Base-by-base conservation (phyloP, 2,329 filamentous ascomycete species). In the Canariomyces notabilis region DNA sequence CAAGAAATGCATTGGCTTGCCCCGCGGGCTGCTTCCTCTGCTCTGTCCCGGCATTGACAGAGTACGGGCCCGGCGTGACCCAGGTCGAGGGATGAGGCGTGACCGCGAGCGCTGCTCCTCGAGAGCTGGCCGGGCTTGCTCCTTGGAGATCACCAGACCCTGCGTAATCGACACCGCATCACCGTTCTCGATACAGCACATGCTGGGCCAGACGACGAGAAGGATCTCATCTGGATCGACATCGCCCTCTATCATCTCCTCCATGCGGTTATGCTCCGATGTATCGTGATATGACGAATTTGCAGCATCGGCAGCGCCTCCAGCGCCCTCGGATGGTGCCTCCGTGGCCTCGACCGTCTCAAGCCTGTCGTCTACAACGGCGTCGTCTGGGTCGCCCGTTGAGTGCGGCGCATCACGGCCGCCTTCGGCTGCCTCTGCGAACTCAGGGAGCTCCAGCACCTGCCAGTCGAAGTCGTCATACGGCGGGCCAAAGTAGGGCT, bases 381-480 rank as follows among this genome's bases (percentile, higher is more conserved):
- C 44, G 12, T 38, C 43, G 4, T 38, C 15, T 40, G 14, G 3
- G 6, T 39, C 38, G 15, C 34, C 45, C 34, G 38, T 7, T 11
- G 39, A 36, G 23, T 37, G 19, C 29, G 43, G 35, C 26, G 49
- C 41, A 6, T 38, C 31, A 6, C 37, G 37, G 1, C 54, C 48
- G 15, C 29, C 46, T 23, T 52, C 51, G 14, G 48, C 49, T 2
- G 49, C 52, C 44, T 54, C 51, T n/a, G 51, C 51, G 12, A 64
- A 59, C 45, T 62, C 61, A 15, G 60, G 58, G 41, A 65, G 56
- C 44, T 63, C 62, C 33, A 65, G 49, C 4, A 61, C 58, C 53
- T 65, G 62, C 63, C 62, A 65, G 51, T 64, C 63, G 23, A 59
- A 65, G 45, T 64, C 60, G 42, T 65, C 62, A 37, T 60, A 64